phyloP scores from a whole-genome alignment of 345 rosid genomes.

The Gossypioides kirkii region DNA sequence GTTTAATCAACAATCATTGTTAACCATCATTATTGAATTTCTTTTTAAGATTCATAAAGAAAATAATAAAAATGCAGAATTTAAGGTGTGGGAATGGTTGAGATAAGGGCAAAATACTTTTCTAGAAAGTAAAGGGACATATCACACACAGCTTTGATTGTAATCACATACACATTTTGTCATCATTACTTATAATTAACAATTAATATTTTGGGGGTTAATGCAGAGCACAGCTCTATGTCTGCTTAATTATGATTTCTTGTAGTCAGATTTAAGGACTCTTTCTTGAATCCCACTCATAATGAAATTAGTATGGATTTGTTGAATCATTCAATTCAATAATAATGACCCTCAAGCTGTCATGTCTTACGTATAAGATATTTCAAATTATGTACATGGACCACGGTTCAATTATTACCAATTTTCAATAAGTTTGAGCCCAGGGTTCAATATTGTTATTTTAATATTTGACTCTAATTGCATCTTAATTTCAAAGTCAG shows the following conservation, averaged over 20 bases:
- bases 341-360: not conserved
- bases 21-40: too few relatives aligned
- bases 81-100: too few relatives aligned
- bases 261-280: not conserved
- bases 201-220: not conserved
- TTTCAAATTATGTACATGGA: not conserved
- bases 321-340: not conserved
- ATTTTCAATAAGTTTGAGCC: too few relatives aligned
- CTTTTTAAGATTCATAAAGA: too few relatives aligned
- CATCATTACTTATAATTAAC: not conserved
- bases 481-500: too few relatives aligned
- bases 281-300: conserved; percentile 2
- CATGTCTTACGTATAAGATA: not conserved
- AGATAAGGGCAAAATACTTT: not conserved
- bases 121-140: not conserved
- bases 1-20: too few relatives aligned
- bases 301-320: not conserved
- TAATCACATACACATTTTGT: not conserved
- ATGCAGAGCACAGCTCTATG: not conserved
- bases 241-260: not conserved
- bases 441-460: too few relatives aligned
- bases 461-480: too few relatives aligned
- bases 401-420: too few relatives aligned
- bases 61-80: too few relatives aligned
- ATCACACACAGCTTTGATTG: not conserved